Base-by-base conservation (phyloP, 192 early-diverging fungal genomes). In the Umbelopsis sp. region DNA sequence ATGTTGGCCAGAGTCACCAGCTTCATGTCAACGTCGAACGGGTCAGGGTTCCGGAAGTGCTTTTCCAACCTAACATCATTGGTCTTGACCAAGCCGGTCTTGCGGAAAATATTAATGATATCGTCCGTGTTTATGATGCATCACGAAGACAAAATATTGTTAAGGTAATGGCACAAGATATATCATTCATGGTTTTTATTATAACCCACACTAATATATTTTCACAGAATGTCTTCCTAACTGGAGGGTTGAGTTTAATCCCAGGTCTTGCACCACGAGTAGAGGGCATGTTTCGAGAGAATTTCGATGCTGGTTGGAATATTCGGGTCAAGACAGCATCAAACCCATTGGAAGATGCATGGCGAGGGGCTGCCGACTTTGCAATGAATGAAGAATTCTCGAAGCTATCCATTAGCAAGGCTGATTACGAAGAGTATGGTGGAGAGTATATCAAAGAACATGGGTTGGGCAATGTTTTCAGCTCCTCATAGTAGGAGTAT, bases 1-100 rank as follows among this genome's bases (percentile, higher is more conserved):
- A 88, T 52, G 80, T 85, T 6, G 86, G 83, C 0, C 90, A 90
- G 55, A 82, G 85, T 33, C 90, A 93, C 80, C 94, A 96, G 71
- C 77, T 97, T 7, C 94, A 94, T 75, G 76, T 96, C 35, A 97
- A 97, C 72, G 83, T 97, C n/a, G 95, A 97, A 78, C 88, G 94
- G 44, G 90, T 92, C 25, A 80, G 94, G 13, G 94, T 96, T 45
- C 94, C 94, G 2, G 95, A 97, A 78, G 89, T 87, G 1, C 74
- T 96, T n/a, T 97, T 97, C 84, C 92, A 96, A 47, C 95, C 95
- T 5, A 81, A 84, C 12, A 90, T 96, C 22, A 78, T 92, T 48
- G 95, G 95, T 18, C 78, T 96, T 3, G 94, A 97, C 72, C 93
- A 95, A 74, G 92, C 95, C 2, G 95, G 95, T 0, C 71, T 97